Percentiles rank a stretch among this genome's conserved stretches.
These are phyloP conservation scores for Talaromyces islandicus DNA, from an alignment of 2,329 filamentous ascomycete species.

Conservation along the genomic window DNA sequence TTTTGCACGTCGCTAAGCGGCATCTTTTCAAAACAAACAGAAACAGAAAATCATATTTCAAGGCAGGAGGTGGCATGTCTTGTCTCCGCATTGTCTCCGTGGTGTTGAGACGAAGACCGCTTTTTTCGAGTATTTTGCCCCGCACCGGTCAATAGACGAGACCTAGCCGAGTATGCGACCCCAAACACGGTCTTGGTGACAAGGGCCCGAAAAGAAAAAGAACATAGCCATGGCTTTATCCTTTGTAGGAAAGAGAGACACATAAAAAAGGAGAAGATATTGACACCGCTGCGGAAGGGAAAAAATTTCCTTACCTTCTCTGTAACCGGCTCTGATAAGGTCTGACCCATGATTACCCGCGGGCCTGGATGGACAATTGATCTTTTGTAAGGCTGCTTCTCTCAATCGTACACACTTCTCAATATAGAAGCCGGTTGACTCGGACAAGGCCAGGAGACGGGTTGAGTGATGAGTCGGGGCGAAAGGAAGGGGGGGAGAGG, in stretches of 20 bases:
- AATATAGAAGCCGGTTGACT: neutral
- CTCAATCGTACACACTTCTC: slow-evolving; percentile 11
- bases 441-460: neutral
- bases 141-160: slow-evolving; percentile 6
- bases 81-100: neutral
- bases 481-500: neutral
- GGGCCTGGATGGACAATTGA: slow-evolving; percentile 16
- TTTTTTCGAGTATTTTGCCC: slow-evolving; percentile 5
- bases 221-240: neutral
- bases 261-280: slow-evolving; percentile 1
- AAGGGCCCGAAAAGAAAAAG: neutral
- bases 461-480: neutral
- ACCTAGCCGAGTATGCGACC: neutral
- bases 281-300: slow-evolving; percentile 16
- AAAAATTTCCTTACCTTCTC: slow-evolving; percentile 82
- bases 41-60: neutral
- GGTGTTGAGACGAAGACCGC: slow-evolving; percentile 4
- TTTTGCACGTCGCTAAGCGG: neutral
- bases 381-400: neutral
- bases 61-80: neutral
- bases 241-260: neutral
- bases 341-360: slow-evolving; percentile 79
- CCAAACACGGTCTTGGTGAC: neutral
- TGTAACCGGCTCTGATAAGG: slow-evolving; percentile 95
- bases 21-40: neutral